Percentiles rank a stretch among this genome's conserved stretches.
Conservation (phyloP, 2,329 filamentous ascomycete genomes). For the Pleoardoris graminearum region DNA sequence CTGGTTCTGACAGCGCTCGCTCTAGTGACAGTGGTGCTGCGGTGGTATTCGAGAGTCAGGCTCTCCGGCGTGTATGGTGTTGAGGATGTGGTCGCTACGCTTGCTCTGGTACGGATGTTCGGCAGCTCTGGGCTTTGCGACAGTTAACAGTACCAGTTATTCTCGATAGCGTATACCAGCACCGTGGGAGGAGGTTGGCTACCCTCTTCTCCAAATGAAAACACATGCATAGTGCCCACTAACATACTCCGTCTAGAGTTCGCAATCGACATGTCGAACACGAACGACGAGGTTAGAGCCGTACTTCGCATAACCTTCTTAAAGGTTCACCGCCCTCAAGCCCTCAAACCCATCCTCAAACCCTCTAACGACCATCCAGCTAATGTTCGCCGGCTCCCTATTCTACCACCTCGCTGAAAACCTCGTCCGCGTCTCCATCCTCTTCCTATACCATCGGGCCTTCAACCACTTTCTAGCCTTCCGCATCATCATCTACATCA, state of each 20-base stretch:
- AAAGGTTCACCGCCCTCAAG: constrained; percentile 16
- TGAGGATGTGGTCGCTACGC: constrained; percentile 36
- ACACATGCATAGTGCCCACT: neutral
- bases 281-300: neutral
- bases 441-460: constrained; percentile 36
- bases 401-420: constrained; percentile 40
- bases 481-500: constrained; percentile 19
- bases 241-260: constrained; percentile 8
- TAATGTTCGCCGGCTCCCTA: constrained; percentile 35
- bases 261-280: constrained; percentile 4
- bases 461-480: constrained; percentile 19
- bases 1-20: constrained; percentile 31
- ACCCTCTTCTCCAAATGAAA: neutral
- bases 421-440: constrained; percentile 38
- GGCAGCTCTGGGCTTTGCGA: neutral
- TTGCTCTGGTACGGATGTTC: constrained; percentile 26
- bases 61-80: constrained; percentile 16
- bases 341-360: too few species aligned
- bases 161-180: constrained; percentile 33
- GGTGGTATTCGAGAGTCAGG: constrained; percentile 33
- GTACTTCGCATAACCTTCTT: constrained; percentile 19
- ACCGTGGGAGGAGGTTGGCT: constrained; percentile 28
- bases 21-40: constrained; percentile 23
- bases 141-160: constrained; percentile 17
- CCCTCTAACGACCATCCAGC: constrained; percentile 21